Conservation (phyloP, 805 yeast genomes). For the Metschnikowia colocasiae region DNA sequence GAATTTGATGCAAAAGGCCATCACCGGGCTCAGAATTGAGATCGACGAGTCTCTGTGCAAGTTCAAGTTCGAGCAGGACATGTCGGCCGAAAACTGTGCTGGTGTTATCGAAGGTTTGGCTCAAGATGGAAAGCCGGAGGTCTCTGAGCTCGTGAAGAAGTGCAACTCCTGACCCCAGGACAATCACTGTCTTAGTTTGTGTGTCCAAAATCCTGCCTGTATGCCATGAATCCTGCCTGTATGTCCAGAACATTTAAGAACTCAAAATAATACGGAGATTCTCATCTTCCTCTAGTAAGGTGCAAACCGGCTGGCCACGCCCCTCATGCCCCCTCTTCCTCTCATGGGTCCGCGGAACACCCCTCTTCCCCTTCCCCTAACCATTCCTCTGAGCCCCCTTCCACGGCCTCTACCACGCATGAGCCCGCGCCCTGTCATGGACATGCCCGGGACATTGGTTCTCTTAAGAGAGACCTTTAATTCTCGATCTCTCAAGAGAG, state of each 20-base stretch:
- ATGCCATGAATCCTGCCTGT: neutral
- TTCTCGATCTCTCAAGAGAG: slow-evolving; percentile 62
- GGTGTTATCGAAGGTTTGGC: slow-evolving; percentile 51
- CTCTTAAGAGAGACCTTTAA: slow-evolving; percentile 74
- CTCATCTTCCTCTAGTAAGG: slow-evolving; percentile 9
- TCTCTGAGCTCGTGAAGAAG: slow-evolving; percentile 23
- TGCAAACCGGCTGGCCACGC: slow-evolving; percentile 8
- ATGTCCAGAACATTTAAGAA: neutral
- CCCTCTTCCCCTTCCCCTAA: slow-evolving; percentile 10
- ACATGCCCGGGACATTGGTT: slow-evolving; percentile 75
- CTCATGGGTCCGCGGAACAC: slow-evolving; percentile 8
- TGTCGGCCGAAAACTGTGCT: slow-evolving; percentile 39
- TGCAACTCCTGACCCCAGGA: slow-evolving; percentile 9
- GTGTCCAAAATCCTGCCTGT: neutral
- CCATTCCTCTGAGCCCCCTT: slow-evolving; percentile 6
- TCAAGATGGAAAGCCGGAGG: slow-evolving; percentile 30
- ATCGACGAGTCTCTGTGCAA: slow-evolving; percentile 47
- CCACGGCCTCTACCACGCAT: slow-evolving; percentile 34
- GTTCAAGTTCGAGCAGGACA: slow-evolving; percentile 57
- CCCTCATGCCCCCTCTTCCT: slow-evolving; percentile 14
- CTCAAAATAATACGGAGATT: neutral
- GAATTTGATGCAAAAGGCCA: slow-evolving; percentile 42
- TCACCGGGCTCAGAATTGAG: slow-evolving; percentile 55
- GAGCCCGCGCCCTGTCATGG: slow-evolving; percentile 27
- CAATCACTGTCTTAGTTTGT: no score